Evolutionary conservation across 2,329 filamentous ascomycete genomes (phyloP).

Genomic region (Alternaria triticina): DNA sequence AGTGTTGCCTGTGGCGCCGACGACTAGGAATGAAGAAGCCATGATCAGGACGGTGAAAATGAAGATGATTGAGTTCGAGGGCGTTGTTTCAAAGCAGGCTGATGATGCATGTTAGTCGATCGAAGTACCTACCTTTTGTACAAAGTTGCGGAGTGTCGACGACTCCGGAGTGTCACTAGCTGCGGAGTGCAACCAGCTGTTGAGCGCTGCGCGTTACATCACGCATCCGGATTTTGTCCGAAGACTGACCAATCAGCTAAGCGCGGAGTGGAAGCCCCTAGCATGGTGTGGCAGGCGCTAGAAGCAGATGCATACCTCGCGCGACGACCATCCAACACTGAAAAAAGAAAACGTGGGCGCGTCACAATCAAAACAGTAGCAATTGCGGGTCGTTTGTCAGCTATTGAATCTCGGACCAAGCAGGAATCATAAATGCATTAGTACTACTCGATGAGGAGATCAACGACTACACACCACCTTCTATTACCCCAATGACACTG

Average conservation of each 20-base stretch:
- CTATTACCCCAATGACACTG: background rate
- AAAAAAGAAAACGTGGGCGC: background rate
- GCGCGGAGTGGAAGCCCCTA: background rate
- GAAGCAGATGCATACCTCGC: background rate
- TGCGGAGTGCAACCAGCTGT: background rate
- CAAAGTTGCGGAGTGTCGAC: background rate
- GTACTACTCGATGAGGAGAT: background rate
- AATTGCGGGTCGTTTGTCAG: background rate
- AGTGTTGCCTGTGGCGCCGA: slow-evolving; percentile 26
- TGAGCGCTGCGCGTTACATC: background rate
- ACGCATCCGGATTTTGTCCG: background rate
- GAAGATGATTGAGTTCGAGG: background rate
- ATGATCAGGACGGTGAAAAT: background rate
- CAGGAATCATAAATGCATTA: background rate
- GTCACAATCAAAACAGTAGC: too few relatives aligned
- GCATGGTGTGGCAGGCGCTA: background rate
- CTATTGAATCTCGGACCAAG: background rate
- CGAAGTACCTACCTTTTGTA: background rate
- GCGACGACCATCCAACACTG: background rate
- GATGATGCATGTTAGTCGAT: background rate
- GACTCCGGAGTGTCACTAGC: background rate
- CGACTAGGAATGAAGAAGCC: slow-evolving; percentile 15
- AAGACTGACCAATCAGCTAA: background rate
- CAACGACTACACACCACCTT: too few relatives aligned
- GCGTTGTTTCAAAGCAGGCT: too few relatives aligned